phyloP scores from a whole-genome alignment of 1,284 basidiomycete genomes.

The Clitocybe nebularis region DNA sequence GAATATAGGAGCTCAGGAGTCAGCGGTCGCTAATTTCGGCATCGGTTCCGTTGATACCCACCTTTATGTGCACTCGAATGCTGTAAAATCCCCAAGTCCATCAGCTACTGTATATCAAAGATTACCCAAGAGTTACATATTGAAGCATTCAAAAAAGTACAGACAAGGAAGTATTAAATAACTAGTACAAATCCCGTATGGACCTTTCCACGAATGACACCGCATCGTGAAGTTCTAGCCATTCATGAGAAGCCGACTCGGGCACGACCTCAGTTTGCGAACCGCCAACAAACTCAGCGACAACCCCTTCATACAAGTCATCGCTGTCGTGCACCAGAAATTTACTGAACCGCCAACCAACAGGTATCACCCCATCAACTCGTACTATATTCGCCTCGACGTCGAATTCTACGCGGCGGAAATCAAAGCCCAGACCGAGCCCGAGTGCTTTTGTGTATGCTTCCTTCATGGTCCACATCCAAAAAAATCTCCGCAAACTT shows the following conservation, averaged over 20 bases:
- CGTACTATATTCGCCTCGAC: conserved; percentile 43
- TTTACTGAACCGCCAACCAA: conserved; percentile 64
- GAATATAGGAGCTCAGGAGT: too few relatives aligned
- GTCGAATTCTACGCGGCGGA: conserved; percentile 68
- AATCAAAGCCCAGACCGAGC: conserved; percentile 77
- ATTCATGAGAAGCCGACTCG: conserved; percentile 25
- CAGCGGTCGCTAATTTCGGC: too few relatives aligned
- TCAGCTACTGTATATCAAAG: too few relatives aligned
- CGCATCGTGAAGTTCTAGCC: conserved; percentile 41
- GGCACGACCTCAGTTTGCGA: conserved; percentile 27
- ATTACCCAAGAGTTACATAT: not conserved
- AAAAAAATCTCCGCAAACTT: conserved; percentile 58
- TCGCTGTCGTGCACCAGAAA: conserved; percentile 46
- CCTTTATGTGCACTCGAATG: too few relatives aligned
- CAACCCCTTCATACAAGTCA: conserved; percentile 59
- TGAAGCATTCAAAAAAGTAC: not conserved
- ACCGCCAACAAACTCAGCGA: conserved; percentile 51
- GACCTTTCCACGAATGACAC: conserved; percentile 42
- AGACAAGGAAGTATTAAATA: not conserved
- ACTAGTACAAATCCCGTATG: conserved; percentile 33
- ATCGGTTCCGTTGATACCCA: too few relatives aligned
- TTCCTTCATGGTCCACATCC: conserved; percentile 85
- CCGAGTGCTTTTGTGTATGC: conserved; percentile 84
- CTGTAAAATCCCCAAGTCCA: too few relatives aligned
- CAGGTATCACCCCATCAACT: conserved; percentile 53